These are phyloP conservation scores for Fragaria iinumae DNA, from an alignment of 306 rosid species.

Conservation along the genomic window DNA sequence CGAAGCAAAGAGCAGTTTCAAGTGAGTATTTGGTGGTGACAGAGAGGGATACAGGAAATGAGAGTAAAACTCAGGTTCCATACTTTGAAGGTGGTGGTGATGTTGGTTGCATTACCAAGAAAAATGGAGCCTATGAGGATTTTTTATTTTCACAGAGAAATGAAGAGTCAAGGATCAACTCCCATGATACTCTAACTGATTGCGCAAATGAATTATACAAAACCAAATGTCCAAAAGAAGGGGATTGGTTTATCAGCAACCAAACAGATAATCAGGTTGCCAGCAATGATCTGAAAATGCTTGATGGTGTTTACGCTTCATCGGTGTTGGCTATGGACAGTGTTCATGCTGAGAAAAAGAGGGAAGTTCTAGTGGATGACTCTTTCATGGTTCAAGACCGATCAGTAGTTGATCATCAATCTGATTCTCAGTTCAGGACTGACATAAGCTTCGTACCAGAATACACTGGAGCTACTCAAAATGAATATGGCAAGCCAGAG, in stretches of 20 bases:
- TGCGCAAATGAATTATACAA: slow-evolving; percentile 36
- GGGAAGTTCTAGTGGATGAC: slow-evolving; percentile 62
- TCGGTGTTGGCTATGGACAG: slow-evolving; percentile 32
- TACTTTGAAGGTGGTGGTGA: slow-evolving; percentile 53
- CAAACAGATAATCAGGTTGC: slow-evolving; percentile 37
- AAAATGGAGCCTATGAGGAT: slow-evolving; percentile 45
- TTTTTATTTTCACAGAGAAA: slow-evolving; percentile 51
- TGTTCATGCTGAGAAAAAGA: slow-evolving; percentile 46
- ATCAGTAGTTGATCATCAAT: slow-evolving; percentile 50
- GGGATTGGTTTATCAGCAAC: slow-evolving; percentile 65
- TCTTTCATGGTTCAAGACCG: slow-evolving; percentile 86
- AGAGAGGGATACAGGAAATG: slow-evolving; percentile 35
- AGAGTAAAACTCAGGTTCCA: slow-evolving; percentile 29
- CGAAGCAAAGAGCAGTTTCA: slow-evolving; percentile 46
- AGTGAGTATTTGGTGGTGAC: slow-evolving; percentile 65
- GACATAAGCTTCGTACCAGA: slow-evolving; percentile 60
- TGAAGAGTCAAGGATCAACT: slow-evolving; percentile 43
- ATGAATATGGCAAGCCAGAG: slow-evolving; percentile 41
- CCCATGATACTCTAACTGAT: slow-evolving; percentile 34
- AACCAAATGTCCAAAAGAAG: slow-evolving; percentile 52
- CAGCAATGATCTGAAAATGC: slow-evolving; percentile 41
- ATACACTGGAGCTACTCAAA: slow-evolving; percentile 53
- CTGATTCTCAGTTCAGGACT: slow-evolving; percentile 52
- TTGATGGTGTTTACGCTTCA: slow-evolving; percentile 46
- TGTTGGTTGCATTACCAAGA: slow-evolving; percentile 38